phyloP scores from a whole-genome alignment of 768 basidiomycete genomes.

The Tricholoma furcatifolium region DNA sequence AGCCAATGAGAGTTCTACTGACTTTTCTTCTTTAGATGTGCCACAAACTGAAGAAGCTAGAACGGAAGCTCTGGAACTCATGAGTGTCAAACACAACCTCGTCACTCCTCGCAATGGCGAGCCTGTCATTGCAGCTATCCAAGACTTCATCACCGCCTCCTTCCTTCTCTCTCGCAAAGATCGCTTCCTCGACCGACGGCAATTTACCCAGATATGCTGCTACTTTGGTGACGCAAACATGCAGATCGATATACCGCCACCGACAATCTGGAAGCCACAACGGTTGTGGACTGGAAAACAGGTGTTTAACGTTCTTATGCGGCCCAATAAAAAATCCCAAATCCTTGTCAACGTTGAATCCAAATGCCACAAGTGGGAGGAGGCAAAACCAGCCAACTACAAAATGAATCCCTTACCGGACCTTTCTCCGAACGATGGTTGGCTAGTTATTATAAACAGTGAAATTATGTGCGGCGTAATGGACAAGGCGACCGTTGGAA shows the following conservation, averaged over 20 bases:
- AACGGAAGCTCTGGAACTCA: constrained; percentile 94
- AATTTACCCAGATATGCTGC: constrained; percentile 96
- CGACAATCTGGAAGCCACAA: constrained; percentile 89
- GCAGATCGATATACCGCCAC: constrained; percentile 94
- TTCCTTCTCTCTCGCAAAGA: constrained; percentile 93
- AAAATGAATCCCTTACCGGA: constrained; percentile 70
- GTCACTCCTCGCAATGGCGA: constrained; percentile 98
- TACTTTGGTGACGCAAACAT: constrained; percentile 90
- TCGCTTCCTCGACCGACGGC: constrained; percentile 87
- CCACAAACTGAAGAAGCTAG: constrained; percentile 98
- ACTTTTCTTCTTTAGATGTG: constrained; percentile 60
- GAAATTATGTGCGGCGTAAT: constrained; percentile 99
- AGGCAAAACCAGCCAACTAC: constrained; percentile 66
- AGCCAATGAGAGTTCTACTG: neutral
- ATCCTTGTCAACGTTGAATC: constrained; percentile 94
- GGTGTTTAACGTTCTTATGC: constrained; percentile 96
- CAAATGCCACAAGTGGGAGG: constrained; percentile 89
- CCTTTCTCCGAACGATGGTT: constrained; percentile 95
- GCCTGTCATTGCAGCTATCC: constrained; percentile 98
- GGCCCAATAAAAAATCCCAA: constrained; percentile 80
- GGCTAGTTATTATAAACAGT: constrained; percentile 94
- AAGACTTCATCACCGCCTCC: constrained; percentile 99
- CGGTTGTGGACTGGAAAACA: constrained; percentile 98
- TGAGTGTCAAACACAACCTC: constrained; percentile 95
- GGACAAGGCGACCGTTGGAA: constrained; percentile 97